A percentile compares a stretch with the other conserved stretches of the same genome.
Conservation (phyloP, 306 rosid genomes). For the Benincasa hispida region DNA sequence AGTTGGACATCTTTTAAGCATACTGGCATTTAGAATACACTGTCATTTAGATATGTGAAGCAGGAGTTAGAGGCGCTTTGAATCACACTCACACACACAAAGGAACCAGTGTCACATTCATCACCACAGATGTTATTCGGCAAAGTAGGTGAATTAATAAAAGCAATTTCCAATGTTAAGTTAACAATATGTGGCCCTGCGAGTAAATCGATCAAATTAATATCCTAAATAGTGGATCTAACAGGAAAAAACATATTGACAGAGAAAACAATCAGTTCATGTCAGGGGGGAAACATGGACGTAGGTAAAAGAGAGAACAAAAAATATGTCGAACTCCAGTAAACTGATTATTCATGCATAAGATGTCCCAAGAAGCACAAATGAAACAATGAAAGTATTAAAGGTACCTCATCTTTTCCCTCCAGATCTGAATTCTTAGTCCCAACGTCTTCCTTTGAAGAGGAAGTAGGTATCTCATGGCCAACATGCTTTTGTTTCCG, state of each 20-base stretch:
- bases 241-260: neutral
- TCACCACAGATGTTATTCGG: too few species aligned
- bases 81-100: too few species aligned
- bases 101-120: too few species aligned
- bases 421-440: constrained; percentile 36
- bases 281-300: neutral
- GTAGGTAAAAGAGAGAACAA: neutral
- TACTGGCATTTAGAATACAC: too few species aligned
- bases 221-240: too few species aligned
- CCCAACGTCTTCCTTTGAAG: constrained; percentile 35
- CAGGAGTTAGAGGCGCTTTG: too few species aligned
- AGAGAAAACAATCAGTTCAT: neutral
- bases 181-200: too few species aligned
- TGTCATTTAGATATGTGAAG: too few species aligned
- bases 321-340: neutral
- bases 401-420: constrained; percentile 60
- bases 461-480: constrained; percentile 34
- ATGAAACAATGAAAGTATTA: neutral
- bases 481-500: constrained; percentile 55
- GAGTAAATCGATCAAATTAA: too few species aligned
- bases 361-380: neutral
- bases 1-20: too few species aligned
- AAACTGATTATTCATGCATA: neutral
- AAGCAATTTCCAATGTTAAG: too few species aligned
- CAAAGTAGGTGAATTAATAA: too few species aligned